Evolutionary conservation across 441 rosid species (phyloP), one percentile per base, ranked within the genome.

Genomic region (Syzygium syzygioides): DNA sequence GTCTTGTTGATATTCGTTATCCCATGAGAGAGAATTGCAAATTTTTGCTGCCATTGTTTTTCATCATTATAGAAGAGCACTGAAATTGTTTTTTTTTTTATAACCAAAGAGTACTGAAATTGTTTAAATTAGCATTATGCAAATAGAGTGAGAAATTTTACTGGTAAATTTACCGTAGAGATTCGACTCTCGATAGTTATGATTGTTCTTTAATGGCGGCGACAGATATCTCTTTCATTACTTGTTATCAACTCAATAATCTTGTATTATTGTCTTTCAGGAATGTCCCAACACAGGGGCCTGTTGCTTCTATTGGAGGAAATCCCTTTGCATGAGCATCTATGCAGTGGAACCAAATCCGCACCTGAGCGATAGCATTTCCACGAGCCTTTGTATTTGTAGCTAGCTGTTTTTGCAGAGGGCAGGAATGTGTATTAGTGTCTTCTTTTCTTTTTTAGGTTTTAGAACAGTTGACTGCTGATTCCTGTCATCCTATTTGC

Each of bases 311-410:
- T 25, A 60, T 94, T 0, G 97, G 98, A 90, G 97, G 99, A 89
- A 97, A 97, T 90, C 99, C 99, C 66, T 97, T 97, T 91, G 98
- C 97, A 9, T 97, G 94, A 91, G 83, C 87, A 86, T 87, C 55
- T 28, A 4, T n/a, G 79, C 32, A 1, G 32, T 23, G 52, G 52
- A 41, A 23, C 52, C 28, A 37, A 71, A 71, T 71, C 3, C 1
- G 13, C 80, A 37, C 53, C 83, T 25, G 6, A 23, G n/a, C 6
- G 12, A 12, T 37, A 23, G 52, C 52, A 41, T 76, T 12, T 76
- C 17, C 83, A 41, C 52, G 8, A 41, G 52, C 83, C n/a, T 6
- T 76, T 41, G 30, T 41, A 41, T 76, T 76, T 37, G 80, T 37
- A 76, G 53, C n/a, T 41, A 23, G n/a, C 83, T 76, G 52, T 76